Percentiles rank a stretch among this genome's conserved stretches.
Conservation (phyloP, 2,329 filamentous ascomycete genomes). For the Conoideocrella luteorostrata region DNA sequence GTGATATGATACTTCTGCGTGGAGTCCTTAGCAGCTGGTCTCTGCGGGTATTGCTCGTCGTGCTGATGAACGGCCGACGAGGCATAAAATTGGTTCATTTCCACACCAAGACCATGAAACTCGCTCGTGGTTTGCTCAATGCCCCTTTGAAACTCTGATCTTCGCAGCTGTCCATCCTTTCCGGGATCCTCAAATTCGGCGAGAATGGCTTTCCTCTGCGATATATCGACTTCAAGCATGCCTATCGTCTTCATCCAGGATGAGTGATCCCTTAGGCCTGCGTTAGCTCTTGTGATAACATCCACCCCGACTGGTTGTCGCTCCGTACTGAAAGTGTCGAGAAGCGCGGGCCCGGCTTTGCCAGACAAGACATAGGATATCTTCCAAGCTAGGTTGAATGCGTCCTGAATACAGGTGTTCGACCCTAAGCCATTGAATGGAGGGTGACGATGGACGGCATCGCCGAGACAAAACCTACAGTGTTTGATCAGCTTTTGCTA, state of each 20-base stretch:
- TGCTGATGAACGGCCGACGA: slow-evolving; percentile 36
- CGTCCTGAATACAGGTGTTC: slow-evolving; percentile 54
- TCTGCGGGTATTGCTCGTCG: slow-evolving; percentile 31
- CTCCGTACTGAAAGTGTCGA: slow-evolving; percentile 38
- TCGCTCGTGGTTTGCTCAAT: slow-evolving; percentile 39
- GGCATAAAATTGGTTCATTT: slow-evolving; percentile 53
- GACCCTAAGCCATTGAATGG: slow-evolving; percentile 50
- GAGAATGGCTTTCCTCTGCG: slow-evolving; percentile 31
- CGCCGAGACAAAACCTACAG: slow-evolving; percentile 45
- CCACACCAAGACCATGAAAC: slow-evolving; percentile 49
- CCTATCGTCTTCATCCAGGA: slow-evolving; percentile 40
- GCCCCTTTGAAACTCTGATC: slow-evolving; percentile 32
- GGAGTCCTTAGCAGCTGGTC: slow-evolving; percentile 27
- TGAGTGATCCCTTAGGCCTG: slow-evolving; percentile 46
- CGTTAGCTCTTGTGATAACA: slow-evolving; percentile 50
- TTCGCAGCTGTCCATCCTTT: slow-evolving; percentile 28
- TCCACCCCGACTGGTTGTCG: slow-evolving; percentile 42
- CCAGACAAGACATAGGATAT: slow-evolving; percentile 36
- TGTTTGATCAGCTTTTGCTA: not conserved
- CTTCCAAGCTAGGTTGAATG: slow-evolving; percentile 52
- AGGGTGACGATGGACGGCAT: slow-evolving; percentile 53
- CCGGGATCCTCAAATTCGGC: slow-evolving; percentile 33
- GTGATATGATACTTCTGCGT: slow-evolving; percentile 36
- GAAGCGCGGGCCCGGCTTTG: slow-evolving; percentile 27
- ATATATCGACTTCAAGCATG: slow-evolving; percentile 29